Conservation (phyloP, 441 rosid genomes). For the Theobroma grandiflorum region DNA sequence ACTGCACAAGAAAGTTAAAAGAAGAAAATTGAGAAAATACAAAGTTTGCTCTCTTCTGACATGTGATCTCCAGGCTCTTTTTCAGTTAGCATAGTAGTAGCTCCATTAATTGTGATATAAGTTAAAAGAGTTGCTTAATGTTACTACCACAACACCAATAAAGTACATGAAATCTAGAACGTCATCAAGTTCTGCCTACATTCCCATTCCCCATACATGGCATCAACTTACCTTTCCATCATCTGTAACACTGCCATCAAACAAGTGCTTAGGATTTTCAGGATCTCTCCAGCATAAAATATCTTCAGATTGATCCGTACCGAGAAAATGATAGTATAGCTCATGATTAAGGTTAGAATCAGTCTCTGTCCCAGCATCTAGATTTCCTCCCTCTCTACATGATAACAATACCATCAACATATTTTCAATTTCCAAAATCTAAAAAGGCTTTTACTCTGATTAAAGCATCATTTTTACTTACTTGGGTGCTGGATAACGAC, state of each 20-base stretch:
- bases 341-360: constrained; percentile 78
- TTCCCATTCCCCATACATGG: background rate
- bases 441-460: background rate
- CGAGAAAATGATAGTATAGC: constrained; percentile 83
- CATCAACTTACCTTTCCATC: constrained; percentile 77
- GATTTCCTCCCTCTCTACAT: constrained; percentile 74
- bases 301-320: constrained; percentile 88
- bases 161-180: background rate
- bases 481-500: constrained; percentile 94
- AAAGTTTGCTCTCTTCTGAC: background rate
- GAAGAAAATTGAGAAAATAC: background rate
- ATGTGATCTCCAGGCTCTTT: background rate
- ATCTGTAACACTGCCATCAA: constrained; percentile 64
- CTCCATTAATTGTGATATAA: background rate
- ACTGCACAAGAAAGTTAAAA: constrained; percentile 55
- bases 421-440: background rate
- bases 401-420: constrained; percentile 16
- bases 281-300: constrained; percentile 90
- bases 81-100: background rate
- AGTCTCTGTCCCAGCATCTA: constrained; percentile 98
- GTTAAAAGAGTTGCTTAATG: background rate
- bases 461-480: constrained; percentile 45
- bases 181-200: background rate
- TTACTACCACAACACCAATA: background rate
- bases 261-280: constrained; percentile 73